Percentiles rank a stretch among this genome's conserved stretches.
Evolutionary conservation across 2,329 filamentous ascomycete genomes (phyloP).

Genomic region (Fusarium xyrophilum): DNA sequence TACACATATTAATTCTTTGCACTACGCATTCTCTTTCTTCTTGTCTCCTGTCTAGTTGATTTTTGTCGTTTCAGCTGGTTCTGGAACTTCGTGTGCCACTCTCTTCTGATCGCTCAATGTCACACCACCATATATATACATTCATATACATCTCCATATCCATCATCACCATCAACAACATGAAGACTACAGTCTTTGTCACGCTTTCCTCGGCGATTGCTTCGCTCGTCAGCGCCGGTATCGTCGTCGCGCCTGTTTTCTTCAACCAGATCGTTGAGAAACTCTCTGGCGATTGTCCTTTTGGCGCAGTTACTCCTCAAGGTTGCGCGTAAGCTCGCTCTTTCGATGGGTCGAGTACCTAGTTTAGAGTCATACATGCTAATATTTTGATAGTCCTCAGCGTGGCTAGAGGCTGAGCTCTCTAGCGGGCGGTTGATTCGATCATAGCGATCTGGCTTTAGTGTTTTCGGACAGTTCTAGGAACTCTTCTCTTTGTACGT

Average conservation of each 20-base stretch:
- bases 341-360: background rate
- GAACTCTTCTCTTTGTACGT: background rate
- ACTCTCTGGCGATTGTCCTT: constrained; percentile 59
- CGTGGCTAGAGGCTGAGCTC: constrained; percentile 18
- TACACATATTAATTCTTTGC: constrained; percentile 20
- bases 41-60: constrained; percentile 2
- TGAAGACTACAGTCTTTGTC: constrained; percentile 43
- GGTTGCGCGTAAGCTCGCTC: constrained; percentile 62
- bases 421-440: background rate
- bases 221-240: constrained; percentile 58
- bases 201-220: constrained; percentile 53
- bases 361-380: background rate
- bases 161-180: constrained; percentile 17
- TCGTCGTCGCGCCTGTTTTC: constrained; percentile 63
- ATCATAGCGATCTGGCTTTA: background rate
- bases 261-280: constrained; percentile 60
- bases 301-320: constrained; percentile 61
- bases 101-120: background rate
- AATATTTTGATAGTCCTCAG: constrained; percentile 21
- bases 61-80: constrained; percentile 31
- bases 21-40: background rate
- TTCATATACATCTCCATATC: background rate
- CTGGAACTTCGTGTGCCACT: constrained; percentile 18
- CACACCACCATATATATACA: constrained; percentile 9
- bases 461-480: background rate